Evolutionary conservation across 2,329 filamentous ascomycete genomes (phyloP), one percentile per base, ranked within the genome.

Genomic region (Ceratocystis albifundus): DNA sequence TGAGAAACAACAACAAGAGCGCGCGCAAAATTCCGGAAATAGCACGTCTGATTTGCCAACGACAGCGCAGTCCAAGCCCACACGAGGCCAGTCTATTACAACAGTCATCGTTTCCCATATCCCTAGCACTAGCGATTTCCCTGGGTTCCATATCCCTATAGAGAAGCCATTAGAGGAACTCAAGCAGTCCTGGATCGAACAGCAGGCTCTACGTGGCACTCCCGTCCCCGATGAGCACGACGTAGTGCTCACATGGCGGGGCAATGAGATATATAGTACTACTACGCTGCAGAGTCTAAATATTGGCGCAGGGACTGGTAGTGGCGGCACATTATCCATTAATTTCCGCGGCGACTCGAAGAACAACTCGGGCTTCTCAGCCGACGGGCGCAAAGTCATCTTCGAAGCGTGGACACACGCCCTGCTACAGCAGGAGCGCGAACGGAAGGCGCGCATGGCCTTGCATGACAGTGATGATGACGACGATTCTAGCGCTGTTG

Each of bases 211-310:
- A 77, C 74, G 77, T 1, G 73, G 74, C 8, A 71, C 80, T 6
- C 69, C 74, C 1, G 70, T 74, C 1, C 77, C 81, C 2, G 73
- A 80, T 28, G 75, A 79, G 1, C 76, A 80, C 3, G 77, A 79
- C 0, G 77, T 95, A 20, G 88, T 94, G 71, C 80, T 97, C 66
- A 94, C 89, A 0, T 96, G 89, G 87, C 86, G 86, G 69, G 82
- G 84, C 30, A 84, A 83, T 67, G 83, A 84, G 68, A 76, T 96
- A 2, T 96, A 88, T 73, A 84, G 88, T 69, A 82, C 83, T n/a
- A 89, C 88, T 4, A 92, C 87, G 0, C 86, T 89, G 67, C 80
- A 80, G 65, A 85, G 82, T 61, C 76, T 96, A 5, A 85, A 86
- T 5, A 81, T 94, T 59, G 72, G 76, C 28, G 8, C 8, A 7